Evolutionary conservation across 345 rosid species (phyloP).

Genomic region (Turritis glabra): DNA sequence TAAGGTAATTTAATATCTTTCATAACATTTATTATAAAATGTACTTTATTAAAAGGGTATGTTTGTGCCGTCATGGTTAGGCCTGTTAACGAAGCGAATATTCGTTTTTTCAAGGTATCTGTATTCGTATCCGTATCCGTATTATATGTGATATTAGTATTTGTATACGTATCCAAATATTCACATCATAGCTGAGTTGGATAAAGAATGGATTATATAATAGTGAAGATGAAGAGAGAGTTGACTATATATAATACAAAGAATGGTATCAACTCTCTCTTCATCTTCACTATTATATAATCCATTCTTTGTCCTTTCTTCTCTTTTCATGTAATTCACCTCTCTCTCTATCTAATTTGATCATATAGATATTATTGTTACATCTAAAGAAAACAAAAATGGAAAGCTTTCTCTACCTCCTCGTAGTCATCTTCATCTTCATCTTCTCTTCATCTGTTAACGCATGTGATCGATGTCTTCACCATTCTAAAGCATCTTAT

Average conservation of each 20-base stretch:
- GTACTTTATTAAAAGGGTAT: too few relatives aligned
- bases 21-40: too few relatives aligned
- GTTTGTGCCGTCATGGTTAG: too few relatives aligned
- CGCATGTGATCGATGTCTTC: conserved; percentile 91
- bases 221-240: conserved; percentile 9
- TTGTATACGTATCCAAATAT: too few relatives aligned
- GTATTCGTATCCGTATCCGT: too few relatives aligned
- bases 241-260: too few relatives aligned
- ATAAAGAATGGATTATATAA: background rate
- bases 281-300: conserved; percentile 8
- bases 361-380: background rate
- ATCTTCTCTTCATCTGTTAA: conserved; percentile 44
- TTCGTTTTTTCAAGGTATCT: too few relatives aligned
- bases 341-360: background rate
- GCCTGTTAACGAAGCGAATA: too few relatives aligned
- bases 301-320: conserved; percentile 7
- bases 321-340: background rate
- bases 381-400: conserved; percentile 27
- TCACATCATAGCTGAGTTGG: too few relatives aligned
- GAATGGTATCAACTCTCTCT: conserved; percentile 26
- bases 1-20: too few relatives aligned
- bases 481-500: conserved; percentile 64
- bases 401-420: conserved; percentile 38
- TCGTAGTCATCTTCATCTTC: conserved; percentile 34
- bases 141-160: too few relatives aligned